Percentiles rank a stretch among this genome's conserved stretches.
These are phyloP conservation scores for Aspergillus nanangensis DNA, from an alignment of 495 filamentous ascomycete genomes.

Conservation along the genomic window DNA sequence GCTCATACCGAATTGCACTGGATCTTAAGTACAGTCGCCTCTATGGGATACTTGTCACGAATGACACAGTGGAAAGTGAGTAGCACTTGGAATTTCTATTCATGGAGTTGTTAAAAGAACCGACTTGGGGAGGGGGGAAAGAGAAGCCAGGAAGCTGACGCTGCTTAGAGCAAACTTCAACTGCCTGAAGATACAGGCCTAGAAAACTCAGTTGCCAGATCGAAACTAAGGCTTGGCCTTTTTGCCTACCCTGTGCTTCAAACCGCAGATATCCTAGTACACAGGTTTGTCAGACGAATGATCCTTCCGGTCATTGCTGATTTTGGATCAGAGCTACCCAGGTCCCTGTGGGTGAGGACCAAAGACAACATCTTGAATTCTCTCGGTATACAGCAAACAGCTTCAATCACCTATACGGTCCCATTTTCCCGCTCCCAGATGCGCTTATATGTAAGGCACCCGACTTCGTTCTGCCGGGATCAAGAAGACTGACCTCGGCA, in stretches of 20 bases:
- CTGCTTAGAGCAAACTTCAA: conserved; percentile 62
- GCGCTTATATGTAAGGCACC: conserved; percentile 69
- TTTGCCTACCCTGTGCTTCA: conserved; percentile 96
- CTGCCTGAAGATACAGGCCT: conserved; percentile 50
- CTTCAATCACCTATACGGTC: conserved; percentile 72
- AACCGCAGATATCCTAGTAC: conserved; percentile 88
- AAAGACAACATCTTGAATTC: conserved; percentile 91
- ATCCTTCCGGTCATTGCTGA: too few species aligned
- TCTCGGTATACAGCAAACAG: conserved; percentile 74
- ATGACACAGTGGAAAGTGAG: conserved; percentile 99
- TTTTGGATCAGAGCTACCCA: conserved; percentile 65
- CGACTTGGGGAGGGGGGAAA: not conserved
- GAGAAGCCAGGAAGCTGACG: conserved; percentile 6
- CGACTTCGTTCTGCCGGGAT: not conserved
- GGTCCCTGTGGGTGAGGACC: conserved; percentile 93
- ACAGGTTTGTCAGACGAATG: conserved; percentile 55
- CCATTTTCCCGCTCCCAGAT: conserved; percentile 61
- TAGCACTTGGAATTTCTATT: too few species aligned
- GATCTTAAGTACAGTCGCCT: conserved; percentile 87
- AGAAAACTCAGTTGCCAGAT: conserved; percentile 46
- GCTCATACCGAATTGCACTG: conserved; percentile 89
- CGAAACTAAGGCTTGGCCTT: conserved; percentile 76
- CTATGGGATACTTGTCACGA: conserved; percentile 79
- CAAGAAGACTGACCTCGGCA: not conserved
- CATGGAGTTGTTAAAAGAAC: not conserved